Base-by-base conservation (phyloP, 1,284 basidiomycete genomes). In the Xerocomus cyaneibrunnescens region DNA sequence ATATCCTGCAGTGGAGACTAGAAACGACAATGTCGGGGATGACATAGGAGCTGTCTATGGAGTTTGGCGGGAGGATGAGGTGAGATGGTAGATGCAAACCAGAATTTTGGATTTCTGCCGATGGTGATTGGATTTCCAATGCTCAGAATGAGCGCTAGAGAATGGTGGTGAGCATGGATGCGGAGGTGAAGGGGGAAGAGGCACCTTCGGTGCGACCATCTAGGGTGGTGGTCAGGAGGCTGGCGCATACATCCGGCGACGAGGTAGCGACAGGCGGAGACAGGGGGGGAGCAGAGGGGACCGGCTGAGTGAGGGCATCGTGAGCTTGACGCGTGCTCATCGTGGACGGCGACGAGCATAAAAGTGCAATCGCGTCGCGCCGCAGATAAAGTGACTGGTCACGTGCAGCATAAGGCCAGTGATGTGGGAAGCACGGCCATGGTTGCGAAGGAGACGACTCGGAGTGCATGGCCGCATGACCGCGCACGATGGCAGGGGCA, bases 1-100 rank as follows among this genome's bases (percentile, higher is more conserved):
- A 85, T 75, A 91, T 66, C 65, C 86, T 87, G 76, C 87, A 91
- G 62, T 91, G 87, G 17, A 87, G 57, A 39, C 76, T 79, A 6
- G 86, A 89, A 19, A 87, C 79, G 27, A 80, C 74, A 8, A 70
- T 63, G 50, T 87, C 74, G 16, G 72, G 55, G 23, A 81, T 68
- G 19, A 80, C 73, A 50, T 80, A 81, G 17, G 77, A 74, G 59
- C 79, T 81, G 47, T 21, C 32, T 34, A 46, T 34, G n/a, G 21
- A 21, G 30, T 21, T 67, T 14, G 16, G 53, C 16, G 16, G 14
- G 47, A 50, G 45, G 23, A 35, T 5, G 44, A 27, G 9, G 14
- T 44, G 55, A 57, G 42, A 48, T 22, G 10, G 38, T 16, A 42
- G 16, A 50, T 39, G 45, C 61, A 27, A 55, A 83, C 80, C 81